phyloP scores from a whole-genome alignment of 2,329 filamentous ascomycete genomes.

The Pseudocercospora vitis region DNA sequence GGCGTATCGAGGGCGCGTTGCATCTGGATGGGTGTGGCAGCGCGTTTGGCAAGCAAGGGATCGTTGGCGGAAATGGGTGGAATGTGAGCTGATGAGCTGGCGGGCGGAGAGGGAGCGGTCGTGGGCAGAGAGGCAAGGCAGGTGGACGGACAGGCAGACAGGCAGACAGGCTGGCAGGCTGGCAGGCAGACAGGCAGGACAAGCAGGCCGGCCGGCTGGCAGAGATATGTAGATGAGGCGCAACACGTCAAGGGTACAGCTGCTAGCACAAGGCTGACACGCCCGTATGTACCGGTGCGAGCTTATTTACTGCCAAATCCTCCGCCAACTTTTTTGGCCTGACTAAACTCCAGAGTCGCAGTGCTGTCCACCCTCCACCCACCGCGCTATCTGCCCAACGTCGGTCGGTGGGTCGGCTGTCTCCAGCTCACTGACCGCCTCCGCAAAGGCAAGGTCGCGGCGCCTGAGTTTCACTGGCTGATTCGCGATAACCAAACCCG shows the following conservation, averaged over 20 bases:
- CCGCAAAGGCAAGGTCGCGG: too few relatives aligned
- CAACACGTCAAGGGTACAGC: background rate
- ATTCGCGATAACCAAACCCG: constrained; percentile 4
- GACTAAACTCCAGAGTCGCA: too few relatives aligned
- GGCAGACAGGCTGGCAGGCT: background rate
- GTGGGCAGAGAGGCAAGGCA: too few relatives aligned
- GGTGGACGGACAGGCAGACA: constrained; percentile 5
- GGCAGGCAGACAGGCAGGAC: constrained; percentile 5
- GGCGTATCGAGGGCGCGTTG: constrained; percentile 12
- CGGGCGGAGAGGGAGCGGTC: background rate
- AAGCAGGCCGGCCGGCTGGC: background rate
- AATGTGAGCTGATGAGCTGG: background rate
- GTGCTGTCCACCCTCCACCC: background rate
- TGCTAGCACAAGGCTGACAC: constrained; percentile 8
- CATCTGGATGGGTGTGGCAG: constrained; percentile 19
- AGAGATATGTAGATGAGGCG: background rate
- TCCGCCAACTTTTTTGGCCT: constrained; percentile 1
- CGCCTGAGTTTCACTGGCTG: constrained; percentile 3
- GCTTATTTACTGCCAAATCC: background rate
- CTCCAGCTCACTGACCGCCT: too few relatives aligned
- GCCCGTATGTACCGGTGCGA: constrained; percentile 1
- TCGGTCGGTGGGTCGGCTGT: too few relatives aligned
- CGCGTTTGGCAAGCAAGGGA: constrained; percentile 19
- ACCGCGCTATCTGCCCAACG: background rate
- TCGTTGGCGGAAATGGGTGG: constrained; percentile 20